A percentile compares a stretch with the other conserved stretches of the same genome.
These are phyloP conservation scores for Azolla pinnata DNA, from an alignment of 75 land plant species.

Conservation along the genomic window DNA sequence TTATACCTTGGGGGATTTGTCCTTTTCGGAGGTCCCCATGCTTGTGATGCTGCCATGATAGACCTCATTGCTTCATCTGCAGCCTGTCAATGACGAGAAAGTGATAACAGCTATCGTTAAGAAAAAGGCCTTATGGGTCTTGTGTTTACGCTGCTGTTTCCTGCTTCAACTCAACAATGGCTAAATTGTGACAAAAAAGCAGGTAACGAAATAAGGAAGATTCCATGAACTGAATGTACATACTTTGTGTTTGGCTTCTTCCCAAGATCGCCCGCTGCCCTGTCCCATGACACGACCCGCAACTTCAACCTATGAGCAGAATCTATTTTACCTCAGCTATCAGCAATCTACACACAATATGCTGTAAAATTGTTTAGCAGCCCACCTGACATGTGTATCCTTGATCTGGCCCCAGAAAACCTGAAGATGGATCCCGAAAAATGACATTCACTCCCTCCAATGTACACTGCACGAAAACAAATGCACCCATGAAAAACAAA, in stretches of 20 bases:
- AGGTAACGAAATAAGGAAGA: too few species aligned
- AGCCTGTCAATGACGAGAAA: constrained; percentile 22
- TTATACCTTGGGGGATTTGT: constrained; percentile 23
- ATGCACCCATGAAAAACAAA: too few species aligned
- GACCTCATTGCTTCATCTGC: constrained; percentile 34
- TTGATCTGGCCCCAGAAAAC: constrained; percentile 7
- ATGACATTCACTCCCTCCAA: constrained; percentile 18
- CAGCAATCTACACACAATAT: too few species aligned
- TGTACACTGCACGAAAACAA: too few species aligned
- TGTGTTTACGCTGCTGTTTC: not conserved
- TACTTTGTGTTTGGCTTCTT: constrained; percentile 36
- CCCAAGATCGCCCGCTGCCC: constrained; percentile 30
- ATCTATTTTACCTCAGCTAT: not conserved
- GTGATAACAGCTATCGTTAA: not conserved
- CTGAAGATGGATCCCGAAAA: constrained; percentile 18
- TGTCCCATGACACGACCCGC: constrained; percentile 31
- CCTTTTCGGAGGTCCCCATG: constrained; percentile 23
- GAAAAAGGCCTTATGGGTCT: not conserved
- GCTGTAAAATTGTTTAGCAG: too few species aligned
- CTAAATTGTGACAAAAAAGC: too few species aligned
- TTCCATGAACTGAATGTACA: not conserved
- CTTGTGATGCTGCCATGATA: constrained; percentile 15
- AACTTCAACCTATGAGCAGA: constrained; percentile 31
- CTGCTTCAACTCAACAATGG: not conserved
- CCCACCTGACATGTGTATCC: too few species aligned